phyloP scores from a whole-genome alignment of 257 asterid species.

The Capsicum rhomboideum region DNA sequence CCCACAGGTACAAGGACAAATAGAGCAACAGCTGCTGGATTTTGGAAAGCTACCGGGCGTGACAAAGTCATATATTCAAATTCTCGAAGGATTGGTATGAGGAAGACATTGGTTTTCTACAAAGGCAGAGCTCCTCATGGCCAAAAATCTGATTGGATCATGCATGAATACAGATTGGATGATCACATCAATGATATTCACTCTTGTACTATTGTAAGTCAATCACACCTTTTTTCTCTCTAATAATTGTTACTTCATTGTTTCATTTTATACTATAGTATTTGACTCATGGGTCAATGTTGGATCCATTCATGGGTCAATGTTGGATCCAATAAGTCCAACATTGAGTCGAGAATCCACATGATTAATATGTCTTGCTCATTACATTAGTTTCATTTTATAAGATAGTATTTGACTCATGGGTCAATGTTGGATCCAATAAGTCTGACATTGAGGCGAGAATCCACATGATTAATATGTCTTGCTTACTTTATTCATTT shows the following conservation, averaged over 20 bases:
- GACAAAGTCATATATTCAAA: constrained; percentile 72
- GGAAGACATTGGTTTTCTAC: constrained; percentile 80
- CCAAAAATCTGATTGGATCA: constrained; percentile 87
- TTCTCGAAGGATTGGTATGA: constrained; percentile 63
- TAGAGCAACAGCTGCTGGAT: constrained; percentile 87
- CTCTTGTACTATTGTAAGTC: background rate
- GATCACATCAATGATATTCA: constrained; percentile 19
- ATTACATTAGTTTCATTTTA: too few species aligned
- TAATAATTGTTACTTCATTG: background rate
- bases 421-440: too few species aligned
- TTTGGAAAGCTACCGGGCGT: constrained; percentile 94
- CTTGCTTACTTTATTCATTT: too few species aligned
- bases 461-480: too few species aligned
- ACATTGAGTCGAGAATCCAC: too few species aligned
- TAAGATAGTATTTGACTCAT: too few species aligned
- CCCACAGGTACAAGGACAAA: constrained; percentile 87
- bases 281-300: too few species aligned
- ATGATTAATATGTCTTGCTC: too few species aligned
- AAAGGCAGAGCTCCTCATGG: constrained; percentile 91
- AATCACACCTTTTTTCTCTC: background rate
- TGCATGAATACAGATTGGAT: constrained; percentile 88
- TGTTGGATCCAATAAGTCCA: too few species aligned
- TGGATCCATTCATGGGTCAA: too few species aligned
- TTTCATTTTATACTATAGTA: background rate
- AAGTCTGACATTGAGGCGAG: too few species aligned